Evolutionary conservation across 805 yeast species (phyloP), one percentile per base, ranked within the genome.

Genomic region (Barnettozyma pratensis): DNA sequence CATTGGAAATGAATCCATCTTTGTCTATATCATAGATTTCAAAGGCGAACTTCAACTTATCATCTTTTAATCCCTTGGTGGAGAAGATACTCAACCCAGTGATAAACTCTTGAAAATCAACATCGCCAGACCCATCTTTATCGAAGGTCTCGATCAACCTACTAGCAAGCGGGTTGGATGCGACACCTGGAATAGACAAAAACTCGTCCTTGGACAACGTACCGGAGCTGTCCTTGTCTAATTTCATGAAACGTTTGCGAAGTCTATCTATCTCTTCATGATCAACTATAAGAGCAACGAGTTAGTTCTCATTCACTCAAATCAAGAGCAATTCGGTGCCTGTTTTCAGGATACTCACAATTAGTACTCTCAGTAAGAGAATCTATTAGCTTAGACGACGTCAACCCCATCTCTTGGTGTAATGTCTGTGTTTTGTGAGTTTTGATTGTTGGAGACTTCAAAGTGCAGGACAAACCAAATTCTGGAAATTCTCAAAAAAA

Each of bases 61-160:
- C 97, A 47, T 81, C 84, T 43, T 81, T 80, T 27, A 83, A 77
- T 1, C 96, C 87, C 59, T 87, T 83, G 4, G 91, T 85, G 45
- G 96, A 86, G 62, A 94, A 94, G 3, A 91, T 90, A 3, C 96
- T 85, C 41, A 89, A 72, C 2, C 92, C 95, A 5, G 84, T 73
- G 42, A 95, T 86, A 66, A 94, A 94, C 68, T 94, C 99, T 63
- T 89, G 91, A 68, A 94, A 94, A 63, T 95, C 99, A 36, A 94
- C 88, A 53, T 85, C 87, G 2, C 98, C 99, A 54, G 88, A 85
- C 11, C 89, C 87, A 63, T 94, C 97, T 49, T 82, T 83, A 64
- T 94, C 99, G 67, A 94, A 90, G 19, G 94, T 91, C 56, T 94
- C 97, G 76, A 95, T 86, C 49, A 94, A 80, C 45, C 99, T 75